A percentile compares a stretch with the other conserved stretches of the same genome.
Conservation (phyloP, 345 rosid genomes). For the Dovyalis caffra region DNA sequence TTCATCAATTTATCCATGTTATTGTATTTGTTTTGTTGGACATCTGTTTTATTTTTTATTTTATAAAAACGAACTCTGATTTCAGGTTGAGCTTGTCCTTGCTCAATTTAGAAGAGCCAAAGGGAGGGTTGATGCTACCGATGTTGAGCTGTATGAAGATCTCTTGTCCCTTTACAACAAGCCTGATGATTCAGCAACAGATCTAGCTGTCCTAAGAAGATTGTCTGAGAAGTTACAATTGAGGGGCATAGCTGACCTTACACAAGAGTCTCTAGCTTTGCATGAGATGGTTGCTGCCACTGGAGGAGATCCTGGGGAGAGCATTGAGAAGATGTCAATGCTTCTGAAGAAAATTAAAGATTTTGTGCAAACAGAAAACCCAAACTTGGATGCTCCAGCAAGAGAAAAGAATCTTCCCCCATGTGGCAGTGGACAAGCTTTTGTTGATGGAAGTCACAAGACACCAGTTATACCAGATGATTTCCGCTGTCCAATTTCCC, state of each 20-base stretch:
- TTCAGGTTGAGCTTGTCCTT: conserved; percentile 86
- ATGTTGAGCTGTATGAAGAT: conserved; percentile 58
- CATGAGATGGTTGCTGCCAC: conserved; percentile 75
- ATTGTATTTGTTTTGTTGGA: conserved; percentile 5
- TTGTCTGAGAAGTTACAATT: conserved; percentile 70
- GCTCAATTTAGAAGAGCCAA: conserved; percentile 85
- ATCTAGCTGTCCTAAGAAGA: conserved; percentile 54
- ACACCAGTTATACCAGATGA: conserved; percentile 80
- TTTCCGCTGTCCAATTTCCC: conserved; percentile 95
- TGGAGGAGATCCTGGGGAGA: conserved; percentile 72
- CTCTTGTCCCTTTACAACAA: conserved; percentile 59
- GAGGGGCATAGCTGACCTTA: conserved; percentile 69
- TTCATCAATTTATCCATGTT: background rate
- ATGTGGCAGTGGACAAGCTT: conserved; percentile 55
- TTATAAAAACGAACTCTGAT: background rate
- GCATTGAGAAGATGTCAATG: conserved; percentile 85
- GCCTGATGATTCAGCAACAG: conserved; percentile 43
- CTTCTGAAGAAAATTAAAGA: conserved; percentile 76
- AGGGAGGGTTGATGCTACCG: conserved; percentile 70
- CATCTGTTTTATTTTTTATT: background rate
- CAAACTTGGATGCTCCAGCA: conserved; percentile 44
- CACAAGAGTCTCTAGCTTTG: conserved; percentile 86
- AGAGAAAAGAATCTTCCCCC: conserved; percentile 41
- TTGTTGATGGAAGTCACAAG: conserved; percentile 55
- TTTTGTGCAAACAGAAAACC: conserved; percentile 76